Evolutionary conservation across 2,329 filamentous ascomycete species (phyloP).

Genomic region (Aspergillus ruber): DNA sequence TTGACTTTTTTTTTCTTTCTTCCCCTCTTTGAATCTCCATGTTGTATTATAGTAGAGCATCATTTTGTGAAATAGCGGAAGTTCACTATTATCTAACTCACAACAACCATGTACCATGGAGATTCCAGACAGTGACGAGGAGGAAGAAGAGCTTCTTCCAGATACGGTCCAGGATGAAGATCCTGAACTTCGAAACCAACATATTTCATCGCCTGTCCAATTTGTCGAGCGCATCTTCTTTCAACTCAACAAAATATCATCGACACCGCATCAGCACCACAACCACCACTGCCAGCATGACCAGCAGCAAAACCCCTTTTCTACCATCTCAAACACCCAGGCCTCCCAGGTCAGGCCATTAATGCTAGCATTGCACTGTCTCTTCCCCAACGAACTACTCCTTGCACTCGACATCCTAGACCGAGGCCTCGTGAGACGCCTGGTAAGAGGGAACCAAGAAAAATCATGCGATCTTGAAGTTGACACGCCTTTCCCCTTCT

Average conservation of each 20-base stretch:
- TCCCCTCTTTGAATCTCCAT: too few species aligned
- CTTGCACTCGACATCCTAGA: slow-evolving; percentile 86
- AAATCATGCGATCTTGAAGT: not conserved
- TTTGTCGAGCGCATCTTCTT: slow-evolving; percentile 4
- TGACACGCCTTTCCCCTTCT: not conserved
- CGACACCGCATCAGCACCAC: not conserved
- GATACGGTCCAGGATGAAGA: not conserved
- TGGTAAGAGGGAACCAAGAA: slow-evolving; percentile 20
- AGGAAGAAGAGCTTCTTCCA: not conserved
- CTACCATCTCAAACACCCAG: slow-evolving; percentile 15
- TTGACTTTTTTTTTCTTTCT: too few species aligned
- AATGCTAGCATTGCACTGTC: slow-evolving; percentile 73
- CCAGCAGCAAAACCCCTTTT: slow-evolving; percentile 12
- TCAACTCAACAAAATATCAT: slow-evolving; percentile 4
- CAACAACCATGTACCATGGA: not conserved
- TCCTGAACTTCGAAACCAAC: not conserved
- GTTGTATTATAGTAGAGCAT: too few species aligned
- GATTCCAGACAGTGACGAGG: not conserved
- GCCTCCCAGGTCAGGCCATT: slow-evolving; percentile 43
- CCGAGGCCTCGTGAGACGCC: slow-evolving; percentile 60
- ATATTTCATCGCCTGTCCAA: not conserved
- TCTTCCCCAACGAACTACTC: slow-evolving; percentile 75
- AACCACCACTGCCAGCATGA: not conserved
- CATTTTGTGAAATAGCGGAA: not conserved
- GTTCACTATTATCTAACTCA: not conserved